Evolutionary conservation across 2,329 filamentous ascomycete genomes (phyloP).

Genomic region (Fulvia fulva): DNA sequence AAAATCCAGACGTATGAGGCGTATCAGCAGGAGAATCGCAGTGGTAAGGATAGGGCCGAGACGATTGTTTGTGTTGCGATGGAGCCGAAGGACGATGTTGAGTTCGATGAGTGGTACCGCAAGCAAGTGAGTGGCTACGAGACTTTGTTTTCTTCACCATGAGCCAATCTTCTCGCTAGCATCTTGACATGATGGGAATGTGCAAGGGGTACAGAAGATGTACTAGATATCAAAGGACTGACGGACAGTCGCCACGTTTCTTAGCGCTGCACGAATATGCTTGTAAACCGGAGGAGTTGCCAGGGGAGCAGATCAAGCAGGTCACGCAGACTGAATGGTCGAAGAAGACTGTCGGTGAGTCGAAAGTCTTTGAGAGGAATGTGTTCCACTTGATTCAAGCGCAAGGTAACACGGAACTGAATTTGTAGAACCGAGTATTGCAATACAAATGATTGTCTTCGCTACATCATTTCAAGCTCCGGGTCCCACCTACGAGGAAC

Average conservation of each 20-base stretch:
- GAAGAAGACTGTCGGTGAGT: constrained; percentile 21
- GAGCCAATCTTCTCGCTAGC: background rate
- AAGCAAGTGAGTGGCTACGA: constrained; percentile 16
- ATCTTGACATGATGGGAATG: constrained; percentile 25
- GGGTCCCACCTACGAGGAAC: background rate
- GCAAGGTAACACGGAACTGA: constrained; percentile 9
- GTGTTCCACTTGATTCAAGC: constrained; percentile 20
- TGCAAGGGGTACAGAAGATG: constrained; percentile 21
- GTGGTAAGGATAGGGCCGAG: constrained; percentile 4
- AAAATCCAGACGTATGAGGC: constrained; percentile 21
- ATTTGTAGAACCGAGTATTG: constrained; percentile 1
- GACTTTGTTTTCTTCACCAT: background rate
- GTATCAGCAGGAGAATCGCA: constrained; percentile 5
- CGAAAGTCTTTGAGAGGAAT: constrained; percentile 18
- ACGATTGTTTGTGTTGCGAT: constrained; percentile 18
- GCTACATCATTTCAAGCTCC: background rate
- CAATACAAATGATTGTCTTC: background rate
- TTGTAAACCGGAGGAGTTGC: constrained; percentile 17
- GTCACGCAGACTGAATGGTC: constrained; percentile 23
- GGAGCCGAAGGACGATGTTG: constrained; percentile 23
- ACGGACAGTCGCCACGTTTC: constrained; percentile 13
- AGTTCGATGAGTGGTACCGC: constrained; percentile 29
- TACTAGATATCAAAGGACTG: constrained; percentile 23
- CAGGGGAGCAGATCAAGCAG: constrained; percentile 20
- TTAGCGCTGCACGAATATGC: constrained; percentile 26